These are phyloP conservation scores for Penicillium sp. DNA, from an alignment of 2,329 filamentous ascomycete species.

Conservation along the genomic window DNA sequence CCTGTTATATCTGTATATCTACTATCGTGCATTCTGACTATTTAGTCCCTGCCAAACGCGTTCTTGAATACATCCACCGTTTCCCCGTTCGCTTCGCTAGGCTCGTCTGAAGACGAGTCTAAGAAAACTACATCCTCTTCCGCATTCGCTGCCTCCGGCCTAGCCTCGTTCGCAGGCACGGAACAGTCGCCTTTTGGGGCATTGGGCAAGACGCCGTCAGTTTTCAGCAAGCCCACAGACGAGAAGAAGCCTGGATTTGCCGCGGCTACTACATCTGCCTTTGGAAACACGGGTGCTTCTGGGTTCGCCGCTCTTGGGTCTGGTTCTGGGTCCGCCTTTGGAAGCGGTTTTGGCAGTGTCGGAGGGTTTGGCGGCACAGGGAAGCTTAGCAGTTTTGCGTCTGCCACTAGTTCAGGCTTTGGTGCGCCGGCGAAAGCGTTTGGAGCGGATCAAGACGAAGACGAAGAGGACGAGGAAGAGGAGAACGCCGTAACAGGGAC, in stretches of 20 bases:
- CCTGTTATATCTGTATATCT: neutral
- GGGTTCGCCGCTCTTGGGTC: constrained; percentile 38
- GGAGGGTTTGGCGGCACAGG: constrained; percentile 47
- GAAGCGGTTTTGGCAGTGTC: constrained; percentile 31
- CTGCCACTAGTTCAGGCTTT: constrained; percentile 49
- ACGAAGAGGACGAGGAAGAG: constrained; percentile 45
- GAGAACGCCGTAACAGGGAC: constrained; percentile 47
- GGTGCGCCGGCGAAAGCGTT: constrained; percentile 59
- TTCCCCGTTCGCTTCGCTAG: constrained; percentile 41
- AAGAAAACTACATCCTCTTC: constrained; percentile 44
- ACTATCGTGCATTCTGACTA: constrained; percentile 19
- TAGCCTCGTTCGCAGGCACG: constrained; percentile 62
- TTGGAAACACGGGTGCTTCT: constrained; percentile 28
- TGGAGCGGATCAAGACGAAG: constrained; percentile 61
- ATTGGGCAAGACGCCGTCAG: constrained; percentile 46
- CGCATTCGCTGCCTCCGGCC: constrained; percentile 65
- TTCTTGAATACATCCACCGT: constrained; percentile 42
- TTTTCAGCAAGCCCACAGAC: constrained; percentile 31
- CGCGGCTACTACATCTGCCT: constrained; percentile 24
- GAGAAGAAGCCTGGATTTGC: constrained; percentile 29
- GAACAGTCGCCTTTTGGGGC: constrained; percentile 62
- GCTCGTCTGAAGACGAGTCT: constrained; percentile 18
- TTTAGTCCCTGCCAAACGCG: constrained; percentile 28
- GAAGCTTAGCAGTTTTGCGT: constrained; percentile 66
- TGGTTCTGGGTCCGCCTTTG: constrained; percentile 33